Evolutionary conservation across 2,329 filamentous ascomycete genomes (phyloP).

Genomic region (Hortaea werneckii): DNA sequence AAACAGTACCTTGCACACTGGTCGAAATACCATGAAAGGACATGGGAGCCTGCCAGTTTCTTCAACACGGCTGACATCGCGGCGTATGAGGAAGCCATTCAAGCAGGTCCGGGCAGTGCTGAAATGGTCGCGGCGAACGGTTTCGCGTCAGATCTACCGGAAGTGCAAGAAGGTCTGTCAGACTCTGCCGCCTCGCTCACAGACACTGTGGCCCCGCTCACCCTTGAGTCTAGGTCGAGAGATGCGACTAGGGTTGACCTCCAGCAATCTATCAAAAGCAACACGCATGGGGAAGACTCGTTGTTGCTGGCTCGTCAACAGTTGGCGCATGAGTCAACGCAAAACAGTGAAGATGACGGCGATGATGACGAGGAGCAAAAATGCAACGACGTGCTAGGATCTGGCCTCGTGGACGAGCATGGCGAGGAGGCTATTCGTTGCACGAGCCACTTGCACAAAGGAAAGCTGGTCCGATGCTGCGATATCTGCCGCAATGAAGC

Average conservation of each 20-base stretch:
- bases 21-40: neutral
- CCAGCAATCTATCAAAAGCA: neutral
- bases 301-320: neutral
- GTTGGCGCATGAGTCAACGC: neutral
- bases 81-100: neutral
- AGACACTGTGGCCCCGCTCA: neutral
- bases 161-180: neutral
- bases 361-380: neutral
- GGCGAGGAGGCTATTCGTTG: neutral
- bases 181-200: neutral
- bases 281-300: neutral
- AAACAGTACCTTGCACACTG: neutral
- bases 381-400: neutral
- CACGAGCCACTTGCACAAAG: neutral
- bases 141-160: neutral
- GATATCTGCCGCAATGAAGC: neutral
- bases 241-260: neutral
- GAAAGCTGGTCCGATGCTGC: neutral
- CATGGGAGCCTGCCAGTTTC: neutral
- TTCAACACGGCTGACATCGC: neutral
- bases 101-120: neutral
- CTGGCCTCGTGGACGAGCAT: neutral
- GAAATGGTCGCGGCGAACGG: neutral
- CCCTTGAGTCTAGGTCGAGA: neutral
- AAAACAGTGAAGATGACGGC: neutral